Evolutionary conservation across 106 monocot genomes (phyloP).

Genomic region (Alisma plantagoaquatica): DNA sequence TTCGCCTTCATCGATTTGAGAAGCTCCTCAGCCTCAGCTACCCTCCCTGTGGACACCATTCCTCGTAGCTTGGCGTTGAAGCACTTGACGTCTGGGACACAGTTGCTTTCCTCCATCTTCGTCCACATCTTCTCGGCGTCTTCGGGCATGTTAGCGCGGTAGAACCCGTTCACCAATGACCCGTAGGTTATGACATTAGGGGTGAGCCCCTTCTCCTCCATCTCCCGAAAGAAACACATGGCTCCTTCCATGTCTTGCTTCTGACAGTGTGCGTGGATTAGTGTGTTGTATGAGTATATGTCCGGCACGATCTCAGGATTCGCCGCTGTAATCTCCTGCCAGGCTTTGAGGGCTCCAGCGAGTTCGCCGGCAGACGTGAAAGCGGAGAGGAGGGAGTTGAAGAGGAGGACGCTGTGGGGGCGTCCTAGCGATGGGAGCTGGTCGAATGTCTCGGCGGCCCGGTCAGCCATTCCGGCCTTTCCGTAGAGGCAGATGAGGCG

Average conservation of each 20-base stretch:
- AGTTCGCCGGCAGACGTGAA: no score
- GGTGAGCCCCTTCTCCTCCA: constrained; percentile 18
- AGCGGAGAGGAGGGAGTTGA: no score
- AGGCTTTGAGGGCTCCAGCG: constrained; percentile 7
- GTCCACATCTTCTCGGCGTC: constrained; percentile 37
- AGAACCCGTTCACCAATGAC: constrained; percentile 33
- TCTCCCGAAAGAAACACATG: constrained; percentile 11
- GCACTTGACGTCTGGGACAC: constrained; percentile 34
- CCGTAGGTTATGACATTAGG: constrained; percentile 38
- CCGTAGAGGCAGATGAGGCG: constrained; percentile 62
- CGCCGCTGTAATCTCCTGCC: constrained; percentile 12
- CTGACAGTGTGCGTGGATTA: constrained; percentile 24
- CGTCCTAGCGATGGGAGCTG: constrained; percentile 27
- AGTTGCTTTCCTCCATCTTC: constrained; percentile 23
- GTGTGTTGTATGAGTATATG: constrained; percentile 39
- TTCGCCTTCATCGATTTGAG: neutral
- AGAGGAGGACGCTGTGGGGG: constrained; percentile 23
- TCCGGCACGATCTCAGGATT: constrained; percentile 18
- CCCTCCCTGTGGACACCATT: constrained; percentile 16
- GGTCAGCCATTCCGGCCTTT: constrained; percentile 35
- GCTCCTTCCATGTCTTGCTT: constrained; percentile 34
- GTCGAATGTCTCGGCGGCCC: constrained; percentile 25
- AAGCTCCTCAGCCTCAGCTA: constrained; percentile 23
- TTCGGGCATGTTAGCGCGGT: constrained; percentile 9
- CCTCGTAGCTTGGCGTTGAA: constrained; percentile 49